Evolutionary conservation across 139 green algal species (phyloP).

Genomic region (Zygnema cylindricum): DNA sequence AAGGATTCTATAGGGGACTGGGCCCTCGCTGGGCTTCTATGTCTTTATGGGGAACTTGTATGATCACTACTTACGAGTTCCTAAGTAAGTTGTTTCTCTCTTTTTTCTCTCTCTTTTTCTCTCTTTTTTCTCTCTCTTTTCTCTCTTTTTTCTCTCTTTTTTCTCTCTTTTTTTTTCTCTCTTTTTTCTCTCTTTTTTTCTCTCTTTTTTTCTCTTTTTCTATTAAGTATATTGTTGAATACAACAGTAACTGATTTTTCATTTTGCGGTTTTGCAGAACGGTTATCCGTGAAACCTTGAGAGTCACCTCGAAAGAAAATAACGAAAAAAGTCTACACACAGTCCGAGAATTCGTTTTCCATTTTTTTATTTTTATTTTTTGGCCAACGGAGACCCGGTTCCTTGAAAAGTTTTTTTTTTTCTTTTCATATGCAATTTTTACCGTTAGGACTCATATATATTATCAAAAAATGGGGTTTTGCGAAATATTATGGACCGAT

Average conservation of each 20-base stretch:
- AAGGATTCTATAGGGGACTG: constrained; percentile 72
- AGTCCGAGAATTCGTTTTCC: background rate
- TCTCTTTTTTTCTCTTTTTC: background rate
- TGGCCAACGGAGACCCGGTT: too few relatives aligned
- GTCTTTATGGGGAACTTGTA: constrained; percentile 85
- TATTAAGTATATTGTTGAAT: background rate
- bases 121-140: background rate
- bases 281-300: background rate
- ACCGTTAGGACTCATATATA: too few relatives aligned
- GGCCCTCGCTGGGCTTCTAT: constrained; percentile 80
- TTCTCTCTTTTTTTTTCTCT: background rate
- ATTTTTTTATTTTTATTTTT: too few relatives aligned
- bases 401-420: too few relatives aligned
- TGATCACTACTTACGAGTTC: constrained; percentile 72
- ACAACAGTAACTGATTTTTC: too few relatives aligned
- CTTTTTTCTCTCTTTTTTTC: background rate
- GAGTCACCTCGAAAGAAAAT: background rate
- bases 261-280: background rate
- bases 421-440: too few relatives aligned
- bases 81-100: constrained; percentile 49
- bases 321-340: background rate
- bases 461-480: too few relatives aligned
- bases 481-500: too few relatives aligned
- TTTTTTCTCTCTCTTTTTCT: background rate
- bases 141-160: background rate